phyloP scores from a whole-genome alignment of 2,329 filamentous ascomycete species.

The Trichoderma koningiopsis region DNA sequence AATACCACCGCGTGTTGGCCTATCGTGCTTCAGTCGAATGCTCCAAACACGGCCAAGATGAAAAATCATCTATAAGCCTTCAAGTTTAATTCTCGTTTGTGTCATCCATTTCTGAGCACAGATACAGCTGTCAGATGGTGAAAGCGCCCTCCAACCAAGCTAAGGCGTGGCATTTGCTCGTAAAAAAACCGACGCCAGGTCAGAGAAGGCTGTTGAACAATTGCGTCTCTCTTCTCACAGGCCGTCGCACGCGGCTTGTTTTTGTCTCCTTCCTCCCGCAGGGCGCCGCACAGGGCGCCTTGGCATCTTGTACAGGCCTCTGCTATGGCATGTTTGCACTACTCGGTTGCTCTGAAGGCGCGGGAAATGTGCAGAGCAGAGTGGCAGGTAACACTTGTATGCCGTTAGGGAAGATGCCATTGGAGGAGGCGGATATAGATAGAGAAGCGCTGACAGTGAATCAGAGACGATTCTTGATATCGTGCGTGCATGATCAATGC shows the following conservation, averaged over 20 bases:
- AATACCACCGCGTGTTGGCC: neutral
- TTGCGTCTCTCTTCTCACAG: neutral
- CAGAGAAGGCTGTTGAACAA: neutral
- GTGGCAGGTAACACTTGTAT: neutral
- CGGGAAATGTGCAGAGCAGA: slow-evolving; percentile 9
- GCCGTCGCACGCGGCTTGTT: slow-evolving; percentile 17
- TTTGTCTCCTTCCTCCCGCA: slow-evolving; percentile 15
- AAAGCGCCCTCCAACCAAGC: neutral
- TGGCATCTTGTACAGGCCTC: neutral
- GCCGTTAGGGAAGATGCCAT: neutral
- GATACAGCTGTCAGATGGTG: neutral
- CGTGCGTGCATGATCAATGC: neutral
- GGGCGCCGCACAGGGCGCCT: slow-evolving; percentile 3
- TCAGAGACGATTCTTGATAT: neutral
- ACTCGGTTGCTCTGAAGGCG: slow-evolving; percentile 19
- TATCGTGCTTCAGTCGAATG: neutral
- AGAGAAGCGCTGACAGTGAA: neutral
- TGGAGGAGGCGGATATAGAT: neutral
- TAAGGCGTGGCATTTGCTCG: neutral
- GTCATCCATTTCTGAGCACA: neutral
- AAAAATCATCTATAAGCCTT: neutral
- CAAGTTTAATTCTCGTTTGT: neutral
- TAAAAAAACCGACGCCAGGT: slow-evolving; percentile 3
- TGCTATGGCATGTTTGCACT: slow-evolving; percentile 22
- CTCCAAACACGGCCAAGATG: neutral